Base-by-base conservation (phyloP, 2,329 filamentous ascomycete species). In the Hirsutella rhossiliensis region DNA sequence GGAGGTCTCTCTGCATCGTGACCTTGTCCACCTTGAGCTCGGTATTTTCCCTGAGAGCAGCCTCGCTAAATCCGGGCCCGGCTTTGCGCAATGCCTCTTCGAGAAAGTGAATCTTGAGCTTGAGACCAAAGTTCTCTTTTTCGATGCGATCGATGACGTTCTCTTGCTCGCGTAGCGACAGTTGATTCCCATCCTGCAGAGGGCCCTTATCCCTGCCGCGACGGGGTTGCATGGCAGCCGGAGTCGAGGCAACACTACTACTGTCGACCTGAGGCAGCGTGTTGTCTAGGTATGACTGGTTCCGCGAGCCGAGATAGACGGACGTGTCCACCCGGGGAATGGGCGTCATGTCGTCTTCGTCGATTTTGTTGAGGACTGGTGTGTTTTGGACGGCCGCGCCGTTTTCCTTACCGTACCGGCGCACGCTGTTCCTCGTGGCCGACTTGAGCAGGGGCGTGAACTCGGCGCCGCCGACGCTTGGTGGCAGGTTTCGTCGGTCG, bases 111-210 rank as follows among this genome's bases (percentile, higher is more conserved):
- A 97, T 95, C 63, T 95, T 96, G 54, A 97, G 75, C 64, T 97
- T 97, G 43, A 98, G 72, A 20, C 87, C 87, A 59, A 97, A 98
- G 59, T 98, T 98, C 59, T 97, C 92, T 68, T 98, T 98, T 59
- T 96, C 88, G 54, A 98, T 90, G 58, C 86, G 86, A 66, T 96
- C 87, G 54, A 98, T 90, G 52, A 92, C 84, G 53, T 87, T 88
- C 64, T 97, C 92, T 62, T 98, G 92, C 59, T 98, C 92, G 48
- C 88, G 82, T 46, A 98, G 65, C 1, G 92, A 95, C 53, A 96
- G 74, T 58, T 94, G 83, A 54, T 96, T 95, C 18, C 88, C 88
- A 54, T 92, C 84, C 48, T 89, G 82, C 32, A 94, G 64, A 5
- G 86, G 76, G 1, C 80, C 82, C 43, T 79, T 80, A 43, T 73